Percentiles rank a stretch among this genome's conserved stretches.
phyloP scores from a whole-genome alignment of 306 rosid genomes.

The Prunus padus region DNA sequence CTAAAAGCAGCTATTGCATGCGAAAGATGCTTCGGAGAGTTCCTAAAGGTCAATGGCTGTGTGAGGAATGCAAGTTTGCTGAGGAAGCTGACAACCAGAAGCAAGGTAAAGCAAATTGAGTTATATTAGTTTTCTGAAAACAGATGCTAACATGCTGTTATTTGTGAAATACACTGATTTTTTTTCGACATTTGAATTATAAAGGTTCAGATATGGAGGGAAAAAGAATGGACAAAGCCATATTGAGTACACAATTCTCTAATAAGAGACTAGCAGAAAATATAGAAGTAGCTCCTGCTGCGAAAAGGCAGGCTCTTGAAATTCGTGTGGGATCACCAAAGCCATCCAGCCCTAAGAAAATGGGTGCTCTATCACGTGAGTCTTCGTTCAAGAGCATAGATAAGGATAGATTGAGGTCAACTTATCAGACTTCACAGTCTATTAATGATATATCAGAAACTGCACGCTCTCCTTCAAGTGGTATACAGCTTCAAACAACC shows the following conservation, averaged over 20 bases:
- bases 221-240: constrained; percentile 32
- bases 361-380: constrained; percentile 53
- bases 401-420: constrained; percentile 52
- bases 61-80: constrained; percentile 80
- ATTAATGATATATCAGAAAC: constrained; percentile 38
- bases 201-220: constrained; percentile 39
- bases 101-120: constrained; percentile 50
- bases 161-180: constrained; percentile 2
- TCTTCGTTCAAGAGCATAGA: constrained; percentile 63
- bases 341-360: constrained; percentile 57
- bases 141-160: constrained; percentile 12
- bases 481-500: constrained; percentile 40
- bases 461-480: constrained; percentile 43
- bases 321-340: constrained; percentile 58
- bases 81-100: constrained; percentile 54
- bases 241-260: constrained; percentile 44
- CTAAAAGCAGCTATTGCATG: constrained; percentile 82
- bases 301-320: constrained; percentile 73
- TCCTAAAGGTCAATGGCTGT: constrained; percentile 83
- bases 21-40: constrained; percentile 67
- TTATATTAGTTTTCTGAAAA: neutral
- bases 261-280: constrained; percentile 63
- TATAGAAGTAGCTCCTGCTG: constrained; percentile 46
- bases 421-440: constrained; percentile 38
- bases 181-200: constrained; percentile 3